These are phyloP conservation scores for Schwanniomyces vanrijiae DNA, from an alignment of 805 yeast species.

Conservation along the genomic window DNA sequence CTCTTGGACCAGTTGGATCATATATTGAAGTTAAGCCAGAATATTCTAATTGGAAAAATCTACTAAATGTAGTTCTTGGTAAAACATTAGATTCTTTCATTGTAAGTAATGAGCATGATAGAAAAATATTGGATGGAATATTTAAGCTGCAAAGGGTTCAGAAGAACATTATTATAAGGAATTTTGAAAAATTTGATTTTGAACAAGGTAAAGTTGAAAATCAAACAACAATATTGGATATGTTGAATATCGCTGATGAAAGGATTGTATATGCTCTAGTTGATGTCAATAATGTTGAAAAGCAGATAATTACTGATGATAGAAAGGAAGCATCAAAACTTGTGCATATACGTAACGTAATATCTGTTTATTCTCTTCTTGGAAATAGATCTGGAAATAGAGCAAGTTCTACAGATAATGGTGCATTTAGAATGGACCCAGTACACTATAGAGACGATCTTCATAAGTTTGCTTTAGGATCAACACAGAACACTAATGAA, in stretches of 20 bases:
- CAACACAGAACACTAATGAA: conserved; percentile 11
- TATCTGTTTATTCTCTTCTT: conserved; percentile 41
- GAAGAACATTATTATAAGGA: conserved; percentile 50
- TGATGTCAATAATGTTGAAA: conserved; percentile 62
- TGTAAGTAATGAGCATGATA: conserved; percentile 65
- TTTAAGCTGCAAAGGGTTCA: conserved; percentile 22
- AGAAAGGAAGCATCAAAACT: conserved; percentile 49
- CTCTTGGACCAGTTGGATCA: conserved; percentile 82
- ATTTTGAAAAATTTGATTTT: conserved; percentile 58
- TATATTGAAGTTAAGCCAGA: conserved; percentile 56
- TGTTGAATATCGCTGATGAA: conserved; percentile 54
- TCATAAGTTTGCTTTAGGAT: conserved; percentile 27
- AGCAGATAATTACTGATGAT: conserved; percentile 51
- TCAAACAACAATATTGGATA: conserved; percentile 55
- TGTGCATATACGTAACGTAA: conserved; percentile 38
- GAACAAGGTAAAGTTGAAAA: conserved; percentile 41
- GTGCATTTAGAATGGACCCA: conserved; percentile 55
- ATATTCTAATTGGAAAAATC: conserved; percentile 54
- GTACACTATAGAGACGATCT: conserved; percentile 39
- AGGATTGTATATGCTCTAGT: conserved; percentile 61
- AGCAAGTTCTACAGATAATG: conserved; percentile 34
- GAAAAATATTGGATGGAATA: conserved; percentile 32
- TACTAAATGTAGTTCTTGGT: conserved; percentile 58
- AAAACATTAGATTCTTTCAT: conserved; percentile 59
- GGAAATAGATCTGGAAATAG: conserved; percentile 48